Conservation (phyloP, 768 basidiomycete species). For the Trametes sanguinea region DNA sequence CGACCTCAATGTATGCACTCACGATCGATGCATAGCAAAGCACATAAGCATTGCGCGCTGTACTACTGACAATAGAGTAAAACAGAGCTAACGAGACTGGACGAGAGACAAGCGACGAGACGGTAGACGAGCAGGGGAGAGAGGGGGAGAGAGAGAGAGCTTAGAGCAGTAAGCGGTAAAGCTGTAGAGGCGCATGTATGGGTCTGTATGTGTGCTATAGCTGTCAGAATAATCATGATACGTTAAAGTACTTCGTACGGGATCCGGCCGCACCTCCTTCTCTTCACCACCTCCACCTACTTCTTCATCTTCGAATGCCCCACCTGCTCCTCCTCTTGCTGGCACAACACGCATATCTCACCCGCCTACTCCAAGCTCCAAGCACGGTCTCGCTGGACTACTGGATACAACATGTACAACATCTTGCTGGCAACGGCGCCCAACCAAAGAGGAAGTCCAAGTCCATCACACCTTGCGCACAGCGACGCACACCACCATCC, state of each 20-base stretch:
- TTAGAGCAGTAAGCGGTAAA: too few species aligned
- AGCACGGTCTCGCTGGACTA: background rate
- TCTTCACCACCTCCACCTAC: background rate
- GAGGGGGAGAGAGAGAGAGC: too few species aligned
- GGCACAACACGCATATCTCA: background rate
- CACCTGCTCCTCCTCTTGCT: too few species aligned
- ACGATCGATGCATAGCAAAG: background rate
- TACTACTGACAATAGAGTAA: too few species aligned
- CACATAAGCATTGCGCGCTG: too few species aligned
- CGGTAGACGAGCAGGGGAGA: too few species aligned
- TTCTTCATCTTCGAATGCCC: too few species aligned
- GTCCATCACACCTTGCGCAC: conserved; percentile 1
- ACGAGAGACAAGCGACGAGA: too few species aligned
- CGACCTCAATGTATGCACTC: background rate
- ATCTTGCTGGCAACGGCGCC: background rate
- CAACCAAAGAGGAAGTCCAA: background rate
- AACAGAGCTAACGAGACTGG: too few species aligned
- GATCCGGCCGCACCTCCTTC: background rate
- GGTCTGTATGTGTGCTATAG: background rate
- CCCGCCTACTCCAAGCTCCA: background rate
- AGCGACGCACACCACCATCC: background rate
- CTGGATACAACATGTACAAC: conserved; percentile 21
- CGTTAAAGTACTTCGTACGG: conserved; percentile 17
- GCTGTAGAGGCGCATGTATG: background rate
- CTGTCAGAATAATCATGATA: conserved; percentile 5